Percentiles rank a stretch among this genome's conserved stretches.
Evolutionary conservation across 352 stramenopile species (phyloP).

Genomic region (Salisapilia sapeloensis): DNA sequence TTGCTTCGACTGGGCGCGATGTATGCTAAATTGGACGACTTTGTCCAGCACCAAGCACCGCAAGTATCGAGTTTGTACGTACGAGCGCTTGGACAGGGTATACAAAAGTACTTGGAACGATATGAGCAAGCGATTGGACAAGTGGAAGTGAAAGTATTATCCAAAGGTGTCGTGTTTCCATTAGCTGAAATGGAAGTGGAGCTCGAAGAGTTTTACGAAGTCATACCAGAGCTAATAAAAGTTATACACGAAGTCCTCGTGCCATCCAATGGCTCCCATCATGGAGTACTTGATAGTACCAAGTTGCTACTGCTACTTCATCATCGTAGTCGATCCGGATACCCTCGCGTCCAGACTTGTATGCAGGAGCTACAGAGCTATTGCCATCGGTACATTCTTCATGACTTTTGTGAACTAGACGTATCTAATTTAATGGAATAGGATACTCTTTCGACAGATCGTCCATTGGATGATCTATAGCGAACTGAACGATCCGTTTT

Average conservation of each 20-base stretch:
- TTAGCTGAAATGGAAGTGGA: conserved; percentile 50
- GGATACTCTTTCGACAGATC: conserved; percentile 65
- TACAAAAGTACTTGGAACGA: conserved; percentile 25
- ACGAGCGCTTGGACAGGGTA: conserved; percentile 30
- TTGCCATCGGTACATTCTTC: conserved; percentile 24
- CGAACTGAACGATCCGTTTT: conserved; percentile 43
- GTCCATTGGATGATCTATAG: conserved; percentile 65
- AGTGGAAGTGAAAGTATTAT: conserved; percentile 35
- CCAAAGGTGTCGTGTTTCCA: conserved; percentile 21
- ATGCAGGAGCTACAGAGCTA: conserved; percentile 35
- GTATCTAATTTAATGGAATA: no score
- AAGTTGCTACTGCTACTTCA: conserved; percentile 26
- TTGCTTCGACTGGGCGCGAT: conserved; percentile 31
- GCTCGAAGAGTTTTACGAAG: conserved; percentile 36
- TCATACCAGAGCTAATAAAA: conserved; percentile 35
- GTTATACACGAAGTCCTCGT: conserved; percentile 28
- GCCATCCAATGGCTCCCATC: no score
- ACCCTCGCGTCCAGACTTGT: conserved; percentile 25
- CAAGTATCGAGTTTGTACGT: conserved; percentile 30
- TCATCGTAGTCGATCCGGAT: conserved; percentile 22
- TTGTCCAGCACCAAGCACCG: conserved; percentile 8
- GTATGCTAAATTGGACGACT: conserved; percentile 30
- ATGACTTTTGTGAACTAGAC: neutral
- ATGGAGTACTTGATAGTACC: conserved; percentile 18
- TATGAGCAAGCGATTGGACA: conserved; percentile 33